These are phyloP conservation scores for Vaccinium vitisidaea DNA, from an alignment of 148 eudicot species.

Conservation along the genomic window DNA sequence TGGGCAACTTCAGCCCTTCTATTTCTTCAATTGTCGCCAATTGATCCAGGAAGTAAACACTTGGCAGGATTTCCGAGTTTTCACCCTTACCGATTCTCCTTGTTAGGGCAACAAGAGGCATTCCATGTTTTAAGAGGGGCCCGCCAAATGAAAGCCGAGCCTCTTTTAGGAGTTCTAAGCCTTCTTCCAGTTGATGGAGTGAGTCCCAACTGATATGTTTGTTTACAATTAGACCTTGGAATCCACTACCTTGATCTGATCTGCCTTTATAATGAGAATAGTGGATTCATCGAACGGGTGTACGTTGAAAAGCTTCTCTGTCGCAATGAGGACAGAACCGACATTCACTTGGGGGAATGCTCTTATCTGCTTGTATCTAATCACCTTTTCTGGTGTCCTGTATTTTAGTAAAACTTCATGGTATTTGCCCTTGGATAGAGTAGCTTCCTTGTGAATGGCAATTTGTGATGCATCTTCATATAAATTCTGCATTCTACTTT, in stretches of 20 bases:
- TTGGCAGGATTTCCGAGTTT: conserved; percentile 44
- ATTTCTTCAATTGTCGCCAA: conserved; percentile 35
- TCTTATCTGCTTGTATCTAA: conserved; percentile 17
- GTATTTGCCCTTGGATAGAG: conserved; percentile 23
- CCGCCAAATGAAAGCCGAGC: conserved; percentile 80
- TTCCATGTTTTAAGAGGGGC: conserved; percentile 49
- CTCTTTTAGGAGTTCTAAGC: conserved; percentile 39
- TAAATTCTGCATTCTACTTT: conserved; percentile 12
- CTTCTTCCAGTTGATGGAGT: conserved; percentile 35
- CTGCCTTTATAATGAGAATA: conserved; percentile 64
- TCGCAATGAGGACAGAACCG: conserved; percentile 72
- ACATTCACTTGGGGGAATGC: conserved; percentile 30
- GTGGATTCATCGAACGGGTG: conserved; percentile 50
- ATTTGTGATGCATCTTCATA: conserved; percentile 20
- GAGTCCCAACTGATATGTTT: conserved; percentile 73
- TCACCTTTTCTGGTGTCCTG: conserved; percentile 21
- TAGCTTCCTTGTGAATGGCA: conserved; percentile 14
- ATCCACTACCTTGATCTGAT: conserved; percentile 52
- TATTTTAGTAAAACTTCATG: conserved; percentile 33
- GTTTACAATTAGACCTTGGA: conserved; percentile 74
- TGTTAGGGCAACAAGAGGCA: conserved; percentile 66
- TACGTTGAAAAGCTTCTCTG: conserved; percentile 46
- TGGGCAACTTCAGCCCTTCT: conserved; percentile 42
- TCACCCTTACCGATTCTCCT: conserved; percentile 27
- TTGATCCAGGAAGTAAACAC: conserved; percentile 62